A percentile compares a stretch with the other conserved stretches of the same genome.
Evolutionary conservation across 1,284 basidiomycete species (phyloP).

Genomic region (Singerocomus inundabilis): DNA sequence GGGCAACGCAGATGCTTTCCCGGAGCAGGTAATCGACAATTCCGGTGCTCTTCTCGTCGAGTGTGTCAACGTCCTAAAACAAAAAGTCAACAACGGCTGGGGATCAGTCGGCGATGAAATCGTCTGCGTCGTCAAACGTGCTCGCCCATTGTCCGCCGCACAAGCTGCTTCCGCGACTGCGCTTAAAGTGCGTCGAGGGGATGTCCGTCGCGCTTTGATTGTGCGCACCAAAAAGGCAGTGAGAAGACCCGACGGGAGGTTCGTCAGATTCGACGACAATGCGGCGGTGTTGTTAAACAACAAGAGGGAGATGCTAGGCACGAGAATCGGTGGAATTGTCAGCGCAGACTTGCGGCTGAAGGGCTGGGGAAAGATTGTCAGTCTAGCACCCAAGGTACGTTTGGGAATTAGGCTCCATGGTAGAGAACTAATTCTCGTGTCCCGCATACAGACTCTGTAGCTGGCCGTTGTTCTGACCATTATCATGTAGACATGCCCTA

Average conservation of each 20-base stretch:
- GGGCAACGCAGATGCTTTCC: neutral
- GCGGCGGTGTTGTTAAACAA: conserved; percentile 95
- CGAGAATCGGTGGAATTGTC: conserved; percentile 92
- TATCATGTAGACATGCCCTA: conserved; percentile 18
- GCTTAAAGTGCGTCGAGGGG: conserved; percentile 87
- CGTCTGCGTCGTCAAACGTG: conserved; percentile 93
- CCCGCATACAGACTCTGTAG: conserved; percentile 22
- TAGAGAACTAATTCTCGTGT: neutral
- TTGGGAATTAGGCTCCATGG: neutral
- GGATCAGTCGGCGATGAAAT: conserved; percentile 91
- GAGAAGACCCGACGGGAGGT: conserved; percentile 82
- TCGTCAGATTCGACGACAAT: conserved; percentile 95
- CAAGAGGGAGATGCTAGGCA: conserved; percentile 96
- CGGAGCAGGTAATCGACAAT: conserved; percentile 88
- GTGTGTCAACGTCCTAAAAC: conserved; percentile 96
- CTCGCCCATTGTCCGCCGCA: conserved; percentile 75
- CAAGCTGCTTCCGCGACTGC: conserved; percentile 62
- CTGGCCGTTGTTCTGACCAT: neutral
- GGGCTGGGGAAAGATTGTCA: conserved; percentile 95
- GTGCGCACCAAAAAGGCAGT: conserved; percentile 88
- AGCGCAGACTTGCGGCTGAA: conserved; percentile 87
- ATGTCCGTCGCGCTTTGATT: conserved; percentile 92
- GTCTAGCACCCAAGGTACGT: conserved; percentile 86
- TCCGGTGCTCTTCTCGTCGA: conserved; percentile 96
- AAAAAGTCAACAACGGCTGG: conserved; percentile 89